Conservation (phyloP, 2,329 filamentous ascomycete species). For the Gyromitra esculenta region DNA sequence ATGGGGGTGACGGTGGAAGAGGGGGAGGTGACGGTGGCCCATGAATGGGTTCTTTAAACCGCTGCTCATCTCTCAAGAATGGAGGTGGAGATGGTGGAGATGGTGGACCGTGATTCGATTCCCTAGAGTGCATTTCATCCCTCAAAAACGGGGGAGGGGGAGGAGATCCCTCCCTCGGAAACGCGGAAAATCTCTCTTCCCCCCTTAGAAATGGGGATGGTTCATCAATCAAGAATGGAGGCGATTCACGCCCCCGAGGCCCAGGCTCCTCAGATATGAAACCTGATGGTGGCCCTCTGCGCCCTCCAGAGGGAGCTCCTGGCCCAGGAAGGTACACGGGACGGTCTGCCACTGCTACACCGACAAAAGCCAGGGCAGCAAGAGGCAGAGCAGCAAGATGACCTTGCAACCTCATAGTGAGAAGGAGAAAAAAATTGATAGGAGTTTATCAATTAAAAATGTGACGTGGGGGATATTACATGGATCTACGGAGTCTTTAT, state of each 20-base stretch:
- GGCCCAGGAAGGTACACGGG: slow-evolving; percentile 26
- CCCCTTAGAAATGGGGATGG: background rate
- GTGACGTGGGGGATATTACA: slow-evolving; percentile 11
- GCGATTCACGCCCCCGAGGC: slow-evolving; percentile 4
- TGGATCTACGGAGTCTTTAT: slow-evolving; percentile 19
- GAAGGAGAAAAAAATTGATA: slow-evolving; percentile 7
- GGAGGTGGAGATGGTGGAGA: background rate
- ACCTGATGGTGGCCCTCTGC: slow-evolving; percentile 1
- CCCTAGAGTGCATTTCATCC: background rate
- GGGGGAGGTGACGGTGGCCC: background rate
- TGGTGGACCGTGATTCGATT: background rate
- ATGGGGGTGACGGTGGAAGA: background rate
- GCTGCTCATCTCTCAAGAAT: background rate
- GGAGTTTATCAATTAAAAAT: slow-evolving; percentile 7
- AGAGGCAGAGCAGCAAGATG: slow-evolving; percentile 29
- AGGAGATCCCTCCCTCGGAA: background rate
- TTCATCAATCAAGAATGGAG: slow-evolving; percentile 7
- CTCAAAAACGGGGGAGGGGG: background rate
- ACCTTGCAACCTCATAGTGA: slow-evolving; percentile 30
- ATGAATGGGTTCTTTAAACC: background rate
- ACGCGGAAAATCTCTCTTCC: background rate
- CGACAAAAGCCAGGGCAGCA: slow-evolving; percentile 29
- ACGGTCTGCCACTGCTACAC: slow-evolving; percentile 22
- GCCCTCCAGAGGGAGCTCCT: slow-evolving; percentile 1
- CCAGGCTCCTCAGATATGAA: slow-evolving; percentile 19